Evolutionary conservation across 2,329 filamentous ascomycete species (phyloP), one percentile per base, ranked within the genome.

Genomic region (Phyllosticta citriasiana): DNA sequence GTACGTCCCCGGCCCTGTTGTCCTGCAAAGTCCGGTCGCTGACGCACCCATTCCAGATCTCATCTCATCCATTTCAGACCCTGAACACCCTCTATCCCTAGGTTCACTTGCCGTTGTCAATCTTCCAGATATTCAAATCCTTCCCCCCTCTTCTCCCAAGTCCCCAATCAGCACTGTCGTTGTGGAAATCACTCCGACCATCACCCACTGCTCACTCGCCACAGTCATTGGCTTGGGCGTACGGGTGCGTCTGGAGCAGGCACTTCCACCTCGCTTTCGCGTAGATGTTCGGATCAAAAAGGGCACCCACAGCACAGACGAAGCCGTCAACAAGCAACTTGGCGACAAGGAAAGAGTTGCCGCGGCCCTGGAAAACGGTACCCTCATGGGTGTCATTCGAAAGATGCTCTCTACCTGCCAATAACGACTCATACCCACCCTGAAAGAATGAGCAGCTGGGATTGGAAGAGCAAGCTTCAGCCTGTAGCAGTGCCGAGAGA

Each of bases 281-380:
- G 83, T 97, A 57, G 92, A 97, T 73, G 91, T 97, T 54, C 84
- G 87, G 68, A 96, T 97, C 74, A 97, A 97, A 75, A 88, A 96
- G 75, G 93, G 92, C 64, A 94, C 91, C n/a, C 94, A 97, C 73
- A 90, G 86, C 66, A 95, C 95, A 64, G 93, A 91, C 54, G 91
- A 96, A 65, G 91, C 96, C 73, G 91, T 97, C 58, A 97, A 96
- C 77, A 97, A 97, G 80, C 94, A 99, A 76, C 79, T 99, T 53
- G 89, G 86, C 35, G 94, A 99, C 77, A 99, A 97, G 79, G 94
- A 99, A 78, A 82, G 94, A 64, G 94, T 99, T 53, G 92, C 93
- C 1, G 94, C 94, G 9, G 94, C 94, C 6, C 78, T 97, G 67
- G 94, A 97, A 76, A 99, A 99, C 72, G 89, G 89, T 61, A 95